Conservation (phyloP, 2,329 filamentous ascomycete species). For the Epichloe hybrida region DNA sequence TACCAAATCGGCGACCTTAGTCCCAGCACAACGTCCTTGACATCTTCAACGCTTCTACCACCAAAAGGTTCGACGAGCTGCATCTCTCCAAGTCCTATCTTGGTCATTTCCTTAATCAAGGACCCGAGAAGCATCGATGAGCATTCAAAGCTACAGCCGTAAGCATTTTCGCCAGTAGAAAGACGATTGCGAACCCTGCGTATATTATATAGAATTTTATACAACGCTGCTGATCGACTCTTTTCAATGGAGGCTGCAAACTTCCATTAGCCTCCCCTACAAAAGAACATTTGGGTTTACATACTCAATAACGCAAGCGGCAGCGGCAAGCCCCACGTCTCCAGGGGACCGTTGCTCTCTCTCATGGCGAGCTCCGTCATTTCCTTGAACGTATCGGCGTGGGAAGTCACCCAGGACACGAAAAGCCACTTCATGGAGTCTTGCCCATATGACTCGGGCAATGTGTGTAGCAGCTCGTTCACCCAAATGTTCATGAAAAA, state of each 20-base stretch:
- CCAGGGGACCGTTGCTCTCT: not conserved
- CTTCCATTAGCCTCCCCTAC: not conserved
- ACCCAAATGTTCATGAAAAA: slow-evolving; percentile 13
- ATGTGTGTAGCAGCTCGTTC: not conserved
- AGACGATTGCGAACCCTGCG: not conserved
- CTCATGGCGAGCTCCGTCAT: not conserved
- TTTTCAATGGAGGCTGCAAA: not conserved
- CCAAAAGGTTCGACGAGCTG: not conserved
- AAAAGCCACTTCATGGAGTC: not conserved
- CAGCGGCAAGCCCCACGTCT: not conserved
- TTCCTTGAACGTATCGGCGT: not conserved
- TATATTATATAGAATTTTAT: not conserved
- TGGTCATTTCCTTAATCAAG: not conserved
- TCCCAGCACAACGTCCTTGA: not conserved
- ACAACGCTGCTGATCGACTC: not conserved
- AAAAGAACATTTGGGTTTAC: not conserved
- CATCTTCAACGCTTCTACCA: not conserved
- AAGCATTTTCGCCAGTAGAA: rapidly evolving
- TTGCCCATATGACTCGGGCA: not conserved
- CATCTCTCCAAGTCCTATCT: not conserved
- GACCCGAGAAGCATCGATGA: not conserved
- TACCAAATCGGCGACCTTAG: not conserved
- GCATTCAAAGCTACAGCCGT: not conserved
- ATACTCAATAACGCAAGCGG: not conserved
- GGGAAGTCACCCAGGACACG: not conserved